Conservation (phyloP, 331 rosid species). For the Cydonia oblonga region DNA sequence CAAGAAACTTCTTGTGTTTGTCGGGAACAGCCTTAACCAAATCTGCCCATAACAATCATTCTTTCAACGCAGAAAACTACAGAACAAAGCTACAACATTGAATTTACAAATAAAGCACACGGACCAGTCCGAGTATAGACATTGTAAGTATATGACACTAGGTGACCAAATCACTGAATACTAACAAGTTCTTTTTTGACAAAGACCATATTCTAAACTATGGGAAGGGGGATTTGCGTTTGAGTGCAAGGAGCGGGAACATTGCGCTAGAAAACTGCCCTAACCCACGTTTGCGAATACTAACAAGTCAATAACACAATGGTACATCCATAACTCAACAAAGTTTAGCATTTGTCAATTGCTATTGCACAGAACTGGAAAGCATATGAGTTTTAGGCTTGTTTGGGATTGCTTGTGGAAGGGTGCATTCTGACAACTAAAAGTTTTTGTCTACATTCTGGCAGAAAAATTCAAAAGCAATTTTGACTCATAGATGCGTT, state of each 20-base stretch:
- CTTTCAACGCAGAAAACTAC: slow-evolving; percentile 6
- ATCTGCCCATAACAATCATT: slow-evolving; percentile 36
- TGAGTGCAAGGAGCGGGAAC: not conserved
- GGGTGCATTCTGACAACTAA: not conserved
- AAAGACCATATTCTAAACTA: not conserved
- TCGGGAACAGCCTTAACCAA: slow-evolving; percentile 88
- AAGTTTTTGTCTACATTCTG: not conserved
- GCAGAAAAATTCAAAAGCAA: not conserved
- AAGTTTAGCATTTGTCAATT: not conserved
- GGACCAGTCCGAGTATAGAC: not conserved
- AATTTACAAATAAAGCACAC: not conserved
- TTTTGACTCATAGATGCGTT: too few relatives aligned
- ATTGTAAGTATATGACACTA: not conserved
- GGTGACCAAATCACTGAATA: not conserved
- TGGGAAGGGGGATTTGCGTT: not conserved
- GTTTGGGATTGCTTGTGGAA: too few relatives aligned
- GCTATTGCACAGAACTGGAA: not conserved
- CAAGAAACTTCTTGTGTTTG: slow-evolving; percentile 85
- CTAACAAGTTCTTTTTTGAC: not conserved
- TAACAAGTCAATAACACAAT: not conserved
- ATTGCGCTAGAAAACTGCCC: not conserved
- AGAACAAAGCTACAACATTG: not conserved
- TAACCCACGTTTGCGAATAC: not conserved
- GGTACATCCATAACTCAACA: not conserved
- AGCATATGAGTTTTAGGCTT: not conserved